These are phyloP conservation scores for Pythium insidiosum DNA, from an alignment of 352 stramenopile genomes.

Conservation along the genomic window DNA sequence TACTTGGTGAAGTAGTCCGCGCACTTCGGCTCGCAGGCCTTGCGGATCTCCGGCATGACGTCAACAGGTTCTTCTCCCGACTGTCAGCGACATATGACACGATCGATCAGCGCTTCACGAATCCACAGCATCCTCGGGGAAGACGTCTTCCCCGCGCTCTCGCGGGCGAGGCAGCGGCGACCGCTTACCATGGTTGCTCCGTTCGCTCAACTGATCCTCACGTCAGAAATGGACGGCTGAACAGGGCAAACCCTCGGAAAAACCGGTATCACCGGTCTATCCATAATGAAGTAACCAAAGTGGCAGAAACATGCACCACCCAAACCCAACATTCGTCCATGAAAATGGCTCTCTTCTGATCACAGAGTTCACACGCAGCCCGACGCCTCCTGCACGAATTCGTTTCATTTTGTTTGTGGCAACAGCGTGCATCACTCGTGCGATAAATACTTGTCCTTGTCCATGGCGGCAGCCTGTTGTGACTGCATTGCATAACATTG, in stretches of 20 bases:
- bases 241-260: slow-evolving; percentile 18
- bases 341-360: too few relatives aligned
- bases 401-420: too few relatives aligned
- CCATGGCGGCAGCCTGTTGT: too few relatives aligned
- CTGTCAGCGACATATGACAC: slow-evolving; percentile 18
- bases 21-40: slow-evolving; percentile 90
- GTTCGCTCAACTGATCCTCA: slow-evolving; percentile 18
- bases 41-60: slow-evolving; percentile 89
- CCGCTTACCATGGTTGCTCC: slow-evolving; percentile 17
- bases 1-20: slow-evolving; percentile 82
- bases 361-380: too few relatives aligned
- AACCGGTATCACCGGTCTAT: slow-evolving; percentile 18
- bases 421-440: too few relatives aligned
- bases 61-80: slow-evolving; percentile 89
- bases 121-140: too few relatives aligned
- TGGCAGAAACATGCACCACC: slow-evolving; percentile 17
- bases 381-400: too few relatives aligned
- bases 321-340: too few relatives aligned
- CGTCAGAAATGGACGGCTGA: slow-evolving; percentile 35
- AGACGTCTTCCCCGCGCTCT: background rate
- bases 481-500: too few relatives aligned
- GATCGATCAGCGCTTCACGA: too few relatives aligned
- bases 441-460: too few relatives aligned
- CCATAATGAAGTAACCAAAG: slow-evolving; percentile 12
- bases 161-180: background rate